Base-by-base conservation (phyloP, 345 rosid genomes). In the Firmiana major region DNA sequence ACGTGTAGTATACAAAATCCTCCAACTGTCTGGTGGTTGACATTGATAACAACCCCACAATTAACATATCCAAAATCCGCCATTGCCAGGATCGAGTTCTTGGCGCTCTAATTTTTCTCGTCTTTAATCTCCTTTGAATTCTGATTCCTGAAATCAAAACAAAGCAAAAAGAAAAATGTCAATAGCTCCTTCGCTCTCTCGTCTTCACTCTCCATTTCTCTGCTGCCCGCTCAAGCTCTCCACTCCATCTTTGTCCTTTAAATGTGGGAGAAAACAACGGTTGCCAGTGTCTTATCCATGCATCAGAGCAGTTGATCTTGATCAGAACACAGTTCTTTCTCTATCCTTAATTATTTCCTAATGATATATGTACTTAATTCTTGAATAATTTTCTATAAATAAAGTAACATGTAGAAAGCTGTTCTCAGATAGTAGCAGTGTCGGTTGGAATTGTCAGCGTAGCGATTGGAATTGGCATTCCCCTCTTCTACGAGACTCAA, bases 381-480 rank as follows among this genome's bases (percentile, higher is more conserved):
- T 51, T 34, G 7, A 26, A 68, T 24, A 3, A 45, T 7, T 46
- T 1, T 69, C 1, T 49, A 8, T 0, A 8, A 17, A 21, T 16
- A 69, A 38, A 16, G 6, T 69, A 26, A 69, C 22, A 17, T 48
- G 40, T 40, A 17, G 4, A 17, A 58, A n/a, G 7, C 1, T 62
- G 74, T 79, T 74, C 53, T 60, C 86, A 95, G 98, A 82, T 96
- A 60, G 84, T 93, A 28, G 97, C 98, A n/a, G 81, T 93, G 12
- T 77, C 98, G 1, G 99, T 96, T 36, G 99, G 98, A 21, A 2
- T 93, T 9, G 97, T 77, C 24, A 96, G 99, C 76, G 88, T 93
- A 38, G 99, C 96, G 0, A 55, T 89, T 46, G 98, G 99, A 63
- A 92, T 93, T 12, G 98, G 97, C 70, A 83, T 93, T 81, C 99